Base-by-base conservation (phyloP, 805 yeast genomes). In the Candida incommunis region DNA sequence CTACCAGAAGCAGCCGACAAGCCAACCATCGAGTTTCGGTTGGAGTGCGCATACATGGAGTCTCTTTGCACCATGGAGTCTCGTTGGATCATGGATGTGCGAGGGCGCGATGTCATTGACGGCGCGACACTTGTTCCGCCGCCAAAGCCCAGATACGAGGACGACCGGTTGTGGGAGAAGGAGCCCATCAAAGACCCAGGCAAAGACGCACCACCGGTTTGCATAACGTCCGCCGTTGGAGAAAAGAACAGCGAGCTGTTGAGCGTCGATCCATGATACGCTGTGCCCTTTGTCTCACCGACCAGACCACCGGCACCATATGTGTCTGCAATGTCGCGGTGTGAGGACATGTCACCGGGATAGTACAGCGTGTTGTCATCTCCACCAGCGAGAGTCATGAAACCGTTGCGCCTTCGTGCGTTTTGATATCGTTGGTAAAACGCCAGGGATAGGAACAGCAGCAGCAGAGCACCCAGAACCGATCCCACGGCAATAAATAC, bases 401-500 rank as follows among this genome's bases (percentile, higher is more conserved):
- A 26, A 20, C 48, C 42, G 22, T 43, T 47, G 37, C 52, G 43
- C 15, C 3, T 85, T 76, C 42, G 53, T 46, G 46, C 50, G 48
- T 21, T 42, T 5, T n/a, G 40, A n/a, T 13, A 21, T 26, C 29
- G 21, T n/a, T 21, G 29, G 23, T 24, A 18, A 15, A 24, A 5
- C 16, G 40, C 34, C 34, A 13, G 63, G 54, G 25, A 70, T 49
- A 31, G 20, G n/a, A 13, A 74, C 71, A 37, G 69, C 64, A 22
- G 73, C 20, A 78, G 60, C 3, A 82, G 63, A 31, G 75, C 77
- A 0, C 79, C 83, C 3, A 79, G 75, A 31, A 79, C 68, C 9
- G 80, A 67, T 1, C 94, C 95, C 40, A 84, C 81, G 0, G 83
- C 81, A 43, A 86, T 85, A 62, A 84, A 85, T 2, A 86, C 87